Evolutionary conservation across 768 basidiomycete genomes (phyloP), one percentile per base, ranked within the genome.

Genomic region (Termitomyces sp.): DNA sequence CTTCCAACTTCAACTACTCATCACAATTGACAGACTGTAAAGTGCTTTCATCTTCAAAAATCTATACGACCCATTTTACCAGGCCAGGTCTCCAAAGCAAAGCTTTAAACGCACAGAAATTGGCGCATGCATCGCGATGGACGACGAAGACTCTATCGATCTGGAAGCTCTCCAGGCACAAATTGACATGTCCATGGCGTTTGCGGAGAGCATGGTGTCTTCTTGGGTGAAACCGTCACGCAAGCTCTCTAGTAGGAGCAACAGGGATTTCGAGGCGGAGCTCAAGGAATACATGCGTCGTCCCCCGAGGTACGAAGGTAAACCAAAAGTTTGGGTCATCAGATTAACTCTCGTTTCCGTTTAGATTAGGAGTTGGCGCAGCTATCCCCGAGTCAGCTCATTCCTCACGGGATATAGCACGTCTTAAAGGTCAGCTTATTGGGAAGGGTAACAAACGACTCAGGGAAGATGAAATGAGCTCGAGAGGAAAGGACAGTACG

Each of bases 121-220:
- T 42, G 9, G 53, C 40, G 32, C 36, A 55, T 33, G 50, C 12
- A 62, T 36, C 26, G 35, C 13, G 3, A 70, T 70, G 68, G 64
- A 69, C 36, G 72, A 80, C 57, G 80, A 85, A 62, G 82, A 86
- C 57, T 78, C 80, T 42, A 76, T 90, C 46, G 86, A 90, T 66
- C 63, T 76, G 50, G 87, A 89, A 65, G 74, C 80, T 35, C 75
- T 92, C 42, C 90, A 92, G 69, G 89, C 90, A n/a, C 88, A 88
- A 72, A 84, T 92, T 53, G 87, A 92, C 70, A 73, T 89, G 65
- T 84, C 90, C 22, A 83, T 92, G 83, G 85, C 90, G 6, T 83
- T 85, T 70, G 84, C 86, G 1, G 82, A 91, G 61, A 77, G 82
- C 67, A 77, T 92, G 64, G 83, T 89, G 45, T 78, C 87, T 22